Conservation (phyloP, 768 basidiomycete species). For the Trametes gibbosa region DNA sequence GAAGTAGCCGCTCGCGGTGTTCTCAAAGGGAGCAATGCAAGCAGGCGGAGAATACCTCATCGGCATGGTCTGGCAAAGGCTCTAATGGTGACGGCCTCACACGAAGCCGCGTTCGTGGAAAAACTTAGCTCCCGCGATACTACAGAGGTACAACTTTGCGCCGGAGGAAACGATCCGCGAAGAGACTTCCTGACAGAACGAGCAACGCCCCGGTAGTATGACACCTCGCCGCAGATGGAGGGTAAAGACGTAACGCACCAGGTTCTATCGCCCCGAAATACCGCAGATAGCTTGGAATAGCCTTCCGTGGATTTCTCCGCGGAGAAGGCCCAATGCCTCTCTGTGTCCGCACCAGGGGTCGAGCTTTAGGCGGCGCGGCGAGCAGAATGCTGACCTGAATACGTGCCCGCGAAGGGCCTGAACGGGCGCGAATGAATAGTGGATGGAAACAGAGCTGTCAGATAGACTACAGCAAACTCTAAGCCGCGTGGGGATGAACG, state of each 20-base stretch:
- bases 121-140: slow-evolving; percentile 14
- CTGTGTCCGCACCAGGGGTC: not conserved
- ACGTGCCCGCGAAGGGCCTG: slow-evolving; percentile 7
- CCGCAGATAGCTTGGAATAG: slow-evolving; percentile 11
- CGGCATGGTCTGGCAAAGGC: not conserved
- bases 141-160: slow-evolving; percentile 5
- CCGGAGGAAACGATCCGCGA: slow-evolving; percentile 8
- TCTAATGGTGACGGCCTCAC: not conserved
- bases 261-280: not conserved
- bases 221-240: not conserved
- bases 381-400: not conserved
- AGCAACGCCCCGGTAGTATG: not conserved
- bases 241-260: slow-evolving; percentile 3
- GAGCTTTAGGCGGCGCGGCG: not conserved
- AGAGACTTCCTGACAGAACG: not conserved
- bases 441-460: slow-evolving; percentile 7
- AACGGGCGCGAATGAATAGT: not conserved
- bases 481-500: not conserved
- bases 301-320: slow-evolving; percentile 6
- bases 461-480: slow-evolving; percentile 10
- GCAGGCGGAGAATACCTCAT: not conserved
- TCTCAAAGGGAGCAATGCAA: too few relatives aligned
- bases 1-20: not conserved
- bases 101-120: not conserved
- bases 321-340: slow-evolving; percentile 3